These are phyloP conservation scores for Penicillium expansum DNA, from an alignment of 2,329 filamentous ascomycete genomes.

Conservation along the genomic window DNA sequence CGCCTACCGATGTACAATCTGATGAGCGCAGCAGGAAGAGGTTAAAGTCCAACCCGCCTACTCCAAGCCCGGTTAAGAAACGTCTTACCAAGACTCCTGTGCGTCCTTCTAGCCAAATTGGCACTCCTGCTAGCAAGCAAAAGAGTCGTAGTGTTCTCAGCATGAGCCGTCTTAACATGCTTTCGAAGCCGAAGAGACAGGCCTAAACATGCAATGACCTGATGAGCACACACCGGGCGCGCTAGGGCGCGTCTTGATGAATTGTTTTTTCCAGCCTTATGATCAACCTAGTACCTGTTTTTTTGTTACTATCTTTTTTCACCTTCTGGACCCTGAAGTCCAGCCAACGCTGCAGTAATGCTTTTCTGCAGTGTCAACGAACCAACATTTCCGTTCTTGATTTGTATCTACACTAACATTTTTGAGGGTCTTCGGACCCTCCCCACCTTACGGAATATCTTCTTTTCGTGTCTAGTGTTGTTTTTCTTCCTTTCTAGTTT, in stretches of 20 bases:
- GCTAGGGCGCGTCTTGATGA: slow-evolving; percentile 6
- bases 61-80: slow-evolving; percentile 37
- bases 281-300: not conserved
- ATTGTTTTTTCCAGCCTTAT: slow-evolving; percentile 1
- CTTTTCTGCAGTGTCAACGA: slow-evolving; percentile 7
- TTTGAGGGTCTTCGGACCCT: not conserved
- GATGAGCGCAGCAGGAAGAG: slow-evolving; percentile 37
- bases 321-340: not conserved
- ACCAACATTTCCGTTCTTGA: slow-evolving; percentile 10
- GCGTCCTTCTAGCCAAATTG: slow-evolving; percentile 22
- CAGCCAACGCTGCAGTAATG: not conserved
- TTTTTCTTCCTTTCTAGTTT: not conserved
- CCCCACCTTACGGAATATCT: not conserved
- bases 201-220: slow-evolving; percentile 17
- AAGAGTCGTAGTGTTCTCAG: slow-evolving; percentile 38
- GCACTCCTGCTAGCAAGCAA: slow-evolving; percentile 32
- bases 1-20: slow-evolving; percentile 24
- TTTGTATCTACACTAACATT: slow-evolving; percentile 17
- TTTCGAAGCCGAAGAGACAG: slow-evolving; percentile 46
- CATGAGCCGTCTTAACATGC: slow-evolving; percentile 48
- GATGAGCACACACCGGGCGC: slow-evolving; percentile 12
- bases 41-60: slow-evolving; percentile 35
- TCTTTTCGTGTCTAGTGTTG: slow-evolving; percentile 7
- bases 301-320: slow-evolving; percentile 2
- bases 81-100: slow-evolving; percentile 33